Evolutionary conservation across 164 flowering plant species (phyloP), one percentile per base, ranked within the genome.

Genomic region (Saururus chinensis): DNA sequence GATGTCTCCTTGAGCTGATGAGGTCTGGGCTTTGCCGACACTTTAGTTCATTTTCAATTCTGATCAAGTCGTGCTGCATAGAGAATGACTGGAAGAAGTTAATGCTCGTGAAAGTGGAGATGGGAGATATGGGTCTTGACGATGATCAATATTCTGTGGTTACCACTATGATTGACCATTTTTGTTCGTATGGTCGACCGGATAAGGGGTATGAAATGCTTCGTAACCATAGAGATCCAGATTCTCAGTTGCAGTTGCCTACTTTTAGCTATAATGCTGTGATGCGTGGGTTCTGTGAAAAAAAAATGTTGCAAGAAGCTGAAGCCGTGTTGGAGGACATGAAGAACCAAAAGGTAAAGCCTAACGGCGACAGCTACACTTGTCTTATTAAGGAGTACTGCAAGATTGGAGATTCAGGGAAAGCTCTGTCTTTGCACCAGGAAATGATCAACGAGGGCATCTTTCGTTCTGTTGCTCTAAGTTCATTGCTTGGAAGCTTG

Each of bases 281-380:
- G 24, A 80, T 88, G 70, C 79, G 68, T 65, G 92, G 95, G 19
- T 79, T 88, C 59, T 84, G 86, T 64, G 59, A 61, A 45, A 79
- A 84, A 72, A 76, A 59, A 80, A 85, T 73, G 59, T 20, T 85
- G 48, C 71, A 74, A 49, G 79, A 77, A 59, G 96, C 96, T 10
- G 87, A 86, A 62, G 21, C 20, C 23, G 77, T 86, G n/a, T 69
- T 86, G 25, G 59, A 57, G 62, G 83, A 82, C 59, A 82, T 86
- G 82, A 74, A 69, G 60, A 69, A 61, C 8, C 71, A 73, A 12
- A 83, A 85, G 21, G 25, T 82, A 22, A 66, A 45, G 19, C 84
- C 84, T 49, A n/a, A n/a, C n/a, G n/a, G n/a, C n/a, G 81, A 80
- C 68, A 74, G 68, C 71, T 85, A 80, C 54, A 66, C 71, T 61